Percentiles rank a stretch among this genome's conserved stretches.
phyloP scores from a whole-genome alignment of 345 rosid genomes.

The Lepidium africanum region DNA sequence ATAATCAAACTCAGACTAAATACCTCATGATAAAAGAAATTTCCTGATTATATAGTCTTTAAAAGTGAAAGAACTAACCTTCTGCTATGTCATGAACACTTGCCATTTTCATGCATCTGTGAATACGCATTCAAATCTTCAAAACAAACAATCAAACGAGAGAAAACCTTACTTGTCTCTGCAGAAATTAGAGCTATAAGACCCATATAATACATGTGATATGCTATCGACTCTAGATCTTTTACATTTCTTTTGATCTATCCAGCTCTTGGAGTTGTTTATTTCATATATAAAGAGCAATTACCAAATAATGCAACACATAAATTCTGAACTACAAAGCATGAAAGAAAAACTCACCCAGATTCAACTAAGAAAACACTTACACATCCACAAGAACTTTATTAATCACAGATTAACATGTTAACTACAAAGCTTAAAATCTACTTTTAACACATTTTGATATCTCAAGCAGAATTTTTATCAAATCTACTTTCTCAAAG shows the following conservation, averaged over 20 bases:
- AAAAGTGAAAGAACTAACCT: conserved; percentile 33
- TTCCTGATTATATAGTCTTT: background rate
- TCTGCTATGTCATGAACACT: conserved; percentile 94
- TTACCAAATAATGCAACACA: background rate
- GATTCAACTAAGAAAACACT: background rate
- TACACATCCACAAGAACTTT: too few species aligned
- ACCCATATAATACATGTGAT: conserved; percentile 96
- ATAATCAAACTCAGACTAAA: background rate
- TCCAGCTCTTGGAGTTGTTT: conserved; percentile 92
- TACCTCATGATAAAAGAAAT: background rate
- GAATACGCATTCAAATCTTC: background rate
- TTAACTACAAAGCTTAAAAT: background rate
- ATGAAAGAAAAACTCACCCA: background rate
- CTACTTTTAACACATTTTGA: background rate
- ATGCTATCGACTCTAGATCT: conserved; percentile 76
- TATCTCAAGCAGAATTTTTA: background rate
- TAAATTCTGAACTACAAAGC: background rate
- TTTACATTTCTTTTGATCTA: conserved; percentile 70
- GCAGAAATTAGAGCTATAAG: conserved; percentile 73
- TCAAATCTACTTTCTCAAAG: background rate
- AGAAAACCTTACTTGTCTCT: conserved; percentile 56
- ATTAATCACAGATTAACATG: background rate
- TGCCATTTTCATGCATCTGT: conserved; percentile 93
- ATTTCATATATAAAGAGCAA: background rate
- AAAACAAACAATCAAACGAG: background rate